Conservation (phyloP, 2,329 filamentous ascomycete genomes). For the Arachnomyces sp. region DNA sequence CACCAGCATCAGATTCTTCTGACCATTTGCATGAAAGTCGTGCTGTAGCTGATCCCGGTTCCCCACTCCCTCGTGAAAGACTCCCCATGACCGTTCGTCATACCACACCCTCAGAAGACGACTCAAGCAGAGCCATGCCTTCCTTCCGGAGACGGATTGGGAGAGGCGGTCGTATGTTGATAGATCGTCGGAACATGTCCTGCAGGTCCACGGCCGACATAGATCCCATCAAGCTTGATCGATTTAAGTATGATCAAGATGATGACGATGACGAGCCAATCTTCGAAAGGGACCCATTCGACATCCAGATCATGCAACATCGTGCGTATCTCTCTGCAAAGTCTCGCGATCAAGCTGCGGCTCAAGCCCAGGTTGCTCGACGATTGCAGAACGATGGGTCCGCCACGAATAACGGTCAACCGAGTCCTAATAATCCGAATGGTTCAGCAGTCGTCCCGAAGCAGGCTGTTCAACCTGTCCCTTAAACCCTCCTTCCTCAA, state of each 20-base stretch:
- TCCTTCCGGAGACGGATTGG: conserved; percentile 78
- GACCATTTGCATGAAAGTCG: conserved; percentile 33
- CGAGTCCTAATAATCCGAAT: conserved; percentile 13
- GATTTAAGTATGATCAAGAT: conserved; percentile 82
- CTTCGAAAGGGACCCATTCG: conserved; percentile 66
- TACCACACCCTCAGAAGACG: conserved; percentile 36
- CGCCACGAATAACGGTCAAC: conserved; percentile 19
- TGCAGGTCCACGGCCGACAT: conserved; percentile 41
- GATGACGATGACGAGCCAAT: conserved; percentile 68
- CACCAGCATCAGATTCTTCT: conserved; percentile 41
- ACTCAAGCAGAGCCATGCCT: conserved; percentile 40
- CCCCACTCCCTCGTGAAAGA: conserved; percentile 28
- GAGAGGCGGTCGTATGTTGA: conserved; percentile 74
- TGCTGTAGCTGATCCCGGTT: conserved; percentile 24
- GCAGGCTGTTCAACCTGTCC: conserved; percentile 23
- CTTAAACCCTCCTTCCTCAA: conserved; percentile 15
- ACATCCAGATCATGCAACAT: conserved; percentile 49
- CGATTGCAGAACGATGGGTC: conserved; percentile 29
- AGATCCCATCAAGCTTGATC: conserved; percentile 50
- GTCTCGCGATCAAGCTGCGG: conserved; percentile 34
- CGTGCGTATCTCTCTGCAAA: conserved; percentile 42
- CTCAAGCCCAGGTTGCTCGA: conserved; percentile 32
- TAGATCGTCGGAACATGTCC: conserved; percentile 69
- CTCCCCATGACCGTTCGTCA: conserved; percentile 30
- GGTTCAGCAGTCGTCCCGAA: background rate